Percentiles rank a stretch among this genome's conserved stretches.
phyloP scores from a whole-genome alignment of 306 rosid genomes.

The Begonia masoniana region DNA sequence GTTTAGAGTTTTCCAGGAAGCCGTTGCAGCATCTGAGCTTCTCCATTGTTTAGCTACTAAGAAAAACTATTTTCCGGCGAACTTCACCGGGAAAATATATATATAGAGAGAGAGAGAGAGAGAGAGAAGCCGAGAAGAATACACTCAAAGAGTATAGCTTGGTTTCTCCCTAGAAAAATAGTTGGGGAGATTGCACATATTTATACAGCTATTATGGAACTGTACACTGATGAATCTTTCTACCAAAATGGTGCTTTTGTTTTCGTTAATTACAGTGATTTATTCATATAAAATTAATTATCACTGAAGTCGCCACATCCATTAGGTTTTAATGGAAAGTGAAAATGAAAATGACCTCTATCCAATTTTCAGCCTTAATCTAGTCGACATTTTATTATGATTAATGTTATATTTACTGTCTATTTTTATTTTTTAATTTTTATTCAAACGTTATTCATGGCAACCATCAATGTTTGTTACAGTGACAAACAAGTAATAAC shows the following conservation, averaged over 20 bases:
- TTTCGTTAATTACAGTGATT: no score
- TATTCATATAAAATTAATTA: no score
- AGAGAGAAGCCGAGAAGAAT: background rate
- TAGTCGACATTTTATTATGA: no score
- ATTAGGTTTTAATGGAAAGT: no score
- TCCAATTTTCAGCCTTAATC: no score
- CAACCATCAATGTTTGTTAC: no score
- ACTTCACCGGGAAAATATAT: background rate
- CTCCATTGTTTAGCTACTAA: conserved; percentile 10
- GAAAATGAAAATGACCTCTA: no score
- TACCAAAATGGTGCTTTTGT: background rate
- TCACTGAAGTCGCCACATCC: background rate
- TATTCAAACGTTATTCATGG: no score
- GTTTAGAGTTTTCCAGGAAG: conserved; percentile 46
- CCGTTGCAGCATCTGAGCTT: conserved; percentile 26
- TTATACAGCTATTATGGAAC: background rate
- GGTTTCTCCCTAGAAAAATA: background rate
- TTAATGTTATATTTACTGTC: no score
- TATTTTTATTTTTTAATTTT: no score
- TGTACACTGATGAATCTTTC: background rate
- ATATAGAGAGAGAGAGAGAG: background rate
- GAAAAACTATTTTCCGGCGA: conserved; percentile 1
- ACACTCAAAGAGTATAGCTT: background rate
- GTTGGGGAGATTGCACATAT: background rate
- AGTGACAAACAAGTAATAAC: no score